Evolutionary conservation across 257 asterid species (phyloP).

Genomic region (Ilex asprella): DNA sequence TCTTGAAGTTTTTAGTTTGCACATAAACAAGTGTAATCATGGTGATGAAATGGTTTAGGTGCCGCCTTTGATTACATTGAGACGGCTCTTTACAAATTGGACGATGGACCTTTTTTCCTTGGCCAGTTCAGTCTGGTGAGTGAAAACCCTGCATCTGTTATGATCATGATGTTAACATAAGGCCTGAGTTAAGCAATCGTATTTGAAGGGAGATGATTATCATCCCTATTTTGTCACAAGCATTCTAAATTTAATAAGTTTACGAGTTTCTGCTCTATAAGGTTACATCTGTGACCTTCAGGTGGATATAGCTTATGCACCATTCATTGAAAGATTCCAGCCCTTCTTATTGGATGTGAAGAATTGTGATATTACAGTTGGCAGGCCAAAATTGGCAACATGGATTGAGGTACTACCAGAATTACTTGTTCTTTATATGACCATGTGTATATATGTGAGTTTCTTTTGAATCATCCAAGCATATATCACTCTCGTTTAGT

Average conservation of each 20-base stretch:
- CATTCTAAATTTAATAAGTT: too few species aligned
- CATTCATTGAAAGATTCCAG: slow-evolving; percentile 62
- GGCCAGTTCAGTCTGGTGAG: slow-evolving; percentile 79
- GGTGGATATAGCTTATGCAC: slow-evolving; percentile 81
- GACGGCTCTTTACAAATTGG: slow-evolving; percentile 60
- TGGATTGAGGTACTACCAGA: slow-evolving; percentile 59
- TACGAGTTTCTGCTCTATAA: not conserved
- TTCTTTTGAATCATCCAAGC: not conserved
- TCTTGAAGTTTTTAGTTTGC: not conserved
- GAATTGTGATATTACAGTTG: slow-evolving; percentile 46
- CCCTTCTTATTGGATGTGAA: slow-evolving; percentile 49
- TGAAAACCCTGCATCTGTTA: not conserved
- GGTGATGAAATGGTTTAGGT: slow-evolving; percentile 24
- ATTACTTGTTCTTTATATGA: not conserved
- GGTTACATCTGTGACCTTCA: slow-evolving; percentile 15
- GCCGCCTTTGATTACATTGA: slow-evolving; percentile 61
- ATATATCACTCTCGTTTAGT: not conserved
- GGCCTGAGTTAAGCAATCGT: not conserved
- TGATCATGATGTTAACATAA: not conserved
- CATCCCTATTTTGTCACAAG: too few species aligned
- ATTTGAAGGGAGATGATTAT: too few species aligned
- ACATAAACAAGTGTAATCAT: slow-evolving; percentile 5
- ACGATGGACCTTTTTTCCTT: slow-evolving; percentile 70
- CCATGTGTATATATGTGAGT: not conserved
- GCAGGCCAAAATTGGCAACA: slow-evolving; percentile 55